These are phyloP conservation scores for Fibroporia radiculosa DNA, from an alignment of 768 basidiomycete species.

Conservation along the genomic window DNA sequence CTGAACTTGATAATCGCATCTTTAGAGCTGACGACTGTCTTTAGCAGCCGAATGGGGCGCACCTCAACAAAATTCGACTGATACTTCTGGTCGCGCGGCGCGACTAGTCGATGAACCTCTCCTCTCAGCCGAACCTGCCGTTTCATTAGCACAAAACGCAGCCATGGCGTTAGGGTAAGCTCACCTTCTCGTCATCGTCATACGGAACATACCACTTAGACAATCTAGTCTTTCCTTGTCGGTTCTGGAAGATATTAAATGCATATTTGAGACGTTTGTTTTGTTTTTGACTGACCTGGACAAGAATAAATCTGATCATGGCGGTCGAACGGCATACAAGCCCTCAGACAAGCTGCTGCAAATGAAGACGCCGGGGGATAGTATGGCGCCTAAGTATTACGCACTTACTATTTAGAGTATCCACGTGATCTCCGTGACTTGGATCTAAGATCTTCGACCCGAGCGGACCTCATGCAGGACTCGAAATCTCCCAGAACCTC, in stretches of 20 bases:
- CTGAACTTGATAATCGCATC: slow-evolving; percentile 62
- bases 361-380: no score
- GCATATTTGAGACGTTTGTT: background rate
- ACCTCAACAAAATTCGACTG: slow-evolving; percentile 99
- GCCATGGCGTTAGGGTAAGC: background rate
- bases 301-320: slow-evolving; percentile 98
- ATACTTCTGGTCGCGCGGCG: slow-evolving; percentile 96
- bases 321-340: no score
- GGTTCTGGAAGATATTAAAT: slow-evolving; percentile 54
- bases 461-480: no score
- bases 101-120: slow-evolving; percentile 93
- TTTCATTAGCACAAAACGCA: background rate
- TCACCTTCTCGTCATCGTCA: slow-evolving; percentile 97
- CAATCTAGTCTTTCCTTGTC: slow-evolving; percentile 94
- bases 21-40: background rate
- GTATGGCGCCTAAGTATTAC: no score
- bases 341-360: no score
- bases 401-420: no score
- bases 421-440: no score
- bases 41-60: slow-evolving; percentile 17
- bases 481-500: no score
- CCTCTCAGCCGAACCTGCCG: slow-evolving; percentile 83
- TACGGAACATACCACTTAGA: slow-evolving; percentile 99
- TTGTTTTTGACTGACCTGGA: slow-evolving; percentile 56
- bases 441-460: no score